Evolutionary conservation across 352 stramenopile genomes (phyloP), one percentile per base, ranked within the genome.

Genomic region (Globisporangium takayamanum): DNA sequence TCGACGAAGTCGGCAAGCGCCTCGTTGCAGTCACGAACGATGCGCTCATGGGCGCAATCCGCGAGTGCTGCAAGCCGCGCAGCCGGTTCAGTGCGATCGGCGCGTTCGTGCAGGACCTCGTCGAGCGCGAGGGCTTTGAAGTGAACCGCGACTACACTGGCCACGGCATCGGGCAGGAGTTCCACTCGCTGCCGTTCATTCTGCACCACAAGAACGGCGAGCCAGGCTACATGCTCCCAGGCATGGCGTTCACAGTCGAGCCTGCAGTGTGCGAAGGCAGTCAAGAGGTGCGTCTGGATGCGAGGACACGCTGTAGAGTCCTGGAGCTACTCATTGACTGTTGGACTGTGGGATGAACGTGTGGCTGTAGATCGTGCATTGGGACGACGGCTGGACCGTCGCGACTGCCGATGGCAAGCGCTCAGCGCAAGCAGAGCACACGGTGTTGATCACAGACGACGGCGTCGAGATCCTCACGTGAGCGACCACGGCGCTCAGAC

Each of bases 241-340:
- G 97, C 26, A 98, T 98, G 95, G 93, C 98, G 25, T 99, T 99
- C 78, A 99, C 97, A 0, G 98, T 99, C 64, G 97, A 99, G 77
- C 97, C 97, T 2, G 98, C 98, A 59, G 76, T 99, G 36, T 97
- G 87, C 12, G 92, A 99, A 70, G 89, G 89, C 50, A 86, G 67
- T 51, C 72, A 76, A 2, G 80, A 98, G 76, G 84, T 93, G 57
- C 45, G 69, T 42, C 37, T 49, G 14, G 48, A 11, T 22, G 22
- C 28, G 28, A 33, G 28, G 28, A 33, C 18, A n/a, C 22, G 37
- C 14, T 50, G n/a, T 41, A 4, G 25, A 37, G 47, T 22, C 14
- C 1, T 39, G 25, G 33, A 15, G 59, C 48, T 22, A n/a, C 50
- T 14, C 3, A n/a, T 18, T 36, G 30, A 46, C 41, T 46, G 14